phyloP scores from a whole-genome alignment of 805 yeast species.

The Teunomyces cretensis region DNA sequence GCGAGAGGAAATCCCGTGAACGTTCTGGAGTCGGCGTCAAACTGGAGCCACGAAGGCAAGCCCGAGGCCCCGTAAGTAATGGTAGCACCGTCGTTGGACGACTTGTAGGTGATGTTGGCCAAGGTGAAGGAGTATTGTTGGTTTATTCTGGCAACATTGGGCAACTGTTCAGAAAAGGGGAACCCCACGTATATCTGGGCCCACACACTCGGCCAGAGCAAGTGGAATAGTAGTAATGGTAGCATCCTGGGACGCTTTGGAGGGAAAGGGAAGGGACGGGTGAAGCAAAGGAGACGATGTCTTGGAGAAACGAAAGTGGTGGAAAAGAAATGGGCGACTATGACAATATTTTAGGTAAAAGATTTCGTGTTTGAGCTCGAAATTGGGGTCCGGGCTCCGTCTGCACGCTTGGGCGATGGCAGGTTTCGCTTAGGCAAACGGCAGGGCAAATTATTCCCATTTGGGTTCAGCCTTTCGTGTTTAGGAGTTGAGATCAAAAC shows the following conservation, averaged over 20 bases:
- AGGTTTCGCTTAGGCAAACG: not conserved
- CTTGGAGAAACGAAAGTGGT: not conserved
- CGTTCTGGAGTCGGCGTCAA: conserved; percentile 60
- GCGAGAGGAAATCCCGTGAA: conserved; percentile 67
- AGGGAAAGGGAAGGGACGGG: not conserved
- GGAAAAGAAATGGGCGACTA: not conserved
- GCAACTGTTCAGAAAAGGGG: conserved; percentile 81
- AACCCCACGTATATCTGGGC: conserved; percentile 62
- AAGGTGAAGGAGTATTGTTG: conserved; percentile 62
- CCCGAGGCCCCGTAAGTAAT: conserved; percentile 56
- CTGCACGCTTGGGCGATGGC: no score
- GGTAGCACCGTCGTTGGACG: conserved; percentile 30
- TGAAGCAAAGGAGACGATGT: not conserved
- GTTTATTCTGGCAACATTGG: conserved; percentile 79
- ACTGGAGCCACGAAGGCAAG: conserved; percentile 77
- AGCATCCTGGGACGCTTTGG: conserved; percentile 7
- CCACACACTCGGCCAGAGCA: conserved; percentile 10
- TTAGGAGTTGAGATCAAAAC: not conserved
- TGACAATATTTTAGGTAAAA: not conserved
- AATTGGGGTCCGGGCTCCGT: no score
- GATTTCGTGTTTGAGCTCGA: no score
- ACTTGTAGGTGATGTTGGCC: conserved; percentile 64
- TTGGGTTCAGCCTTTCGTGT: not conserved
- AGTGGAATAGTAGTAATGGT: conserved; percentile 9
- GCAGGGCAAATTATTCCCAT: not conserved